These are phyloP conservation scores for Xylaria grammica DNA, from an alignment of 495 filamentous ascomycete species.

Conservation along the genomic window DNA sequence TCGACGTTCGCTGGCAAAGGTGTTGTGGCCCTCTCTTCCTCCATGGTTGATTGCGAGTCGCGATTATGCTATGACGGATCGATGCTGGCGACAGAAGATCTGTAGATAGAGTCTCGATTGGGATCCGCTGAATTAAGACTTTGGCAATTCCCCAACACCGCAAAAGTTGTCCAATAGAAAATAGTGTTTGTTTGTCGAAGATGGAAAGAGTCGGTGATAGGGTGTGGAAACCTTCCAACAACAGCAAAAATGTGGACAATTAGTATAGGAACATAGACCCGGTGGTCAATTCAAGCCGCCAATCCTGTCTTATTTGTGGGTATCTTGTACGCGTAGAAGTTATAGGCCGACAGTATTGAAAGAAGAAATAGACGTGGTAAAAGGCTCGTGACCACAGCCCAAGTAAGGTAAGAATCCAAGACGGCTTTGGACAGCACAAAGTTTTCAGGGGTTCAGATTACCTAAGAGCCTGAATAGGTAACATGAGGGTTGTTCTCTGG, in stretches of 20 bases:
- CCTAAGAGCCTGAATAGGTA: neutral
- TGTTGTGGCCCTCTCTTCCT: slow-evolving; percentile 41
- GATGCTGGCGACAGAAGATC: slow-evolving; percentile 23
- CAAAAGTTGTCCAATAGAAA: neutral
- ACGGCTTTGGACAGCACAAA: slow-evolving; percentile 1
- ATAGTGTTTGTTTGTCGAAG: neutral
- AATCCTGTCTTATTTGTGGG: neutral
- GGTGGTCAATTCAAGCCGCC: neutral
- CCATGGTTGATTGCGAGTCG: slow-evolving; percentile 37
- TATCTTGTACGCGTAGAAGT: slow-evolving; percentile 8
- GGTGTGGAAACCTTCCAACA: neutral
- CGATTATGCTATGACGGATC: neutral
- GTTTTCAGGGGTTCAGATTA: slow-evolving; percentile 16
- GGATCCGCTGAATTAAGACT: slow-evolving; percentile 1
- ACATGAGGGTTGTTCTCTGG: no score
- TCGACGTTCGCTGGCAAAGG: slow-evolving; percentile 47
- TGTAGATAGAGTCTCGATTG: slow-evolving; percentile 26
- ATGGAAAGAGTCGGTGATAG: neutral
- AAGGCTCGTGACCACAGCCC: slow-evolving; percentile 25
- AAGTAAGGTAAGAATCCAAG: slow-evolving; percentile 7
- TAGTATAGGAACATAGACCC: neutral
- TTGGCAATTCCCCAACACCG: neutral
- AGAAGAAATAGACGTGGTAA: neutral
- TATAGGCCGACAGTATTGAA: neutral
- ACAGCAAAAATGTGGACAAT: neutral